Evolutionary conservation across 2,329 filamentous ascomycete genomes (phyloP), one percentile per base, ranked within the genome.

Genomic region (Paecilomyces formosus): DNA sequence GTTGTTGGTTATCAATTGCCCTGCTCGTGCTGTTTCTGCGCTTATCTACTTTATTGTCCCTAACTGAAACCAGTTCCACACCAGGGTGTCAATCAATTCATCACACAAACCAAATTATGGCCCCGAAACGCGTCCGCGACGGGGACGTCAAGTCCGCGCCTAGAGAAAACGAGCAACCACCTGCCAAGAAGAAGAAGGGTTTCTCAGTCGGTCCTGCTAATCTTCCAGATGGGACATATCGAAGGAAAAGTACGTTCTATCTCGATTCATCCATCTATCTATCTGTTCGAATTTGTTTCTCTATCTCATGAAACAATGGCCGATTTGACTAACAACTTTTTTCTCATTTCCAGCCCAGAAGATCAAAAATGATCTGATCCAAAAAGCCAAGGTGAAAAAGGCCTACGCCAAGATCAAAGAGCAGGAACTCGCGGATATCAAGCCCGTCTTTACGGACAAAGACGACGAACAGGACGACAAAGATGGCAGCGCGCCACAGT

Each of bases 341-440:
- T 3, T 26, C 6, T 1, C 30, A 6, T 45, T 11, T 35, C 49
- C 68, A 93, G 90, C 89, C 59, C 86, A 90, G 74, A 93, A 93
- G 75, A 94, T 96, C 70, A 97, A 97, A 76, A 83, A 88, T 64
- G 85, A 89, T 64, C 79, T 96, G 58, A 97, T 97, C 67, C 85
- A 92, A 74, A 95, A 94, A 73, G 92, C 92, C 61, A 96, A 97
- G 75, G 82, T 96, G 62, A 94, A 93, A 76, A 96, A 96, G 75
- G 85, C 89, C 50, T 97, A 96, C 71, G 89, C 88, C 62, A 97
- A 96, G 75, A 79, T 96, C 63, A 93, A 92, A 74, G 86, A 85
- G 49, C 77, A 79, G 53, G 80, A 85, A 70, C 72, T 78, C 45
- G 72, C 72, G 45, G 65, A 70, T 39, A 65, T 65, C 52, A 71